Conservation (phyloP, 2,329 filamentous ascomycete species). For the Arthrobotrys entomopaga region DNA sequence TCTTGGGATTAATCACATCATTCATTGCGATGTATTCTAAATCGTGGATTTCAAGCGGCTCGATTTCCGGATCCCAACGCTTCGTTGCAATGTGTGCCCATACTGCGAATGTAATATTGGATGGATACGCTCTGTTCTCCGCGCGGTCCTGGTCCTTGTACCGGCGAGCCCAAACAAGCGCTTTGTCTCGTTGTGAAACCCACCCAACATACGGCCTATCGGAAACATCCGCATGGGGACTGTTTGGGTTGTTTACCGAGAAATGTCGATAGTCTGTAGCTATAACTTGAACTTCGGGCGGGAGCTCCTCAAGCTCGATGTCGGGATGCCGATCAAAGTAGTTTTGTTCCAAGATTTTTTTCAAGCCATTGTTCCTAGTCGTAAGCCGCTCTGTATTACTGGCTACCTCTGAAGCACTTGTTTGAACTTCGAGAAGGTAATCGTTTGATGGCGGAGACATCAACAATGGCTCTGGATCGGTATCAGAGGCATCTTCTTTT, state of each 20-base stretch:
- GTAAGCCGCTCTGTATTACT: slow-evolving; percentile 21
- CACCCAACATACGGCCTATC: slow-evolving; percentile 29
- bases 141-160: slow-evolving; percentile 43
- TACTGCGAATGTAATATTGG: slow-evolving; percentile 29
- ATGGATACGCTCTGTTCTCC: slow-evolving; percentile 28
- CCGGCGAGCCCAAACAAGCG: slow-evolving; percentile 16
- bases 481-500: slow-evolving; percentile 4
- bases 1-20: slow-evolving; percentile 34
- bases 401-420: slow-evolving; percentile 5
- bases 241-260: slow-evolving; percentile 28
- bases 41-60: slow-evolving; percentile 25
- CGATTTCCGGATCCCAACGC: slow-evolving; percentile 12
- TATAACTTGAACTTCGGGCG: slow-evolving; percentile 18
- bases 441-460: slow-evolving; percentile 26
- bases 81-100: slow-evolving; percentile 31
- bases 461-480: slow-evolving; percentile 12
- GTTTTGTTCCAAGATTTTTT: slow-evolving; percentile 29
- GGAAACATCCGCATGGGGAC: slow-evolving; percentile 21
- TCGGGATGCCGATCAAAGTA: slow-evolving; percentile 32
- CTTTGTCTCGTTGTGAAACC: slow-evolving; percentile 26
- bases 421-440: slow-evolving; percentile 27
- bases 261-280: slow-evolving; percentile 33
- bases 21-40: slow-evolving; percentile 40
- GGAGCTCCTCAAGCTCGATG: slow-evolving; percentile 1
- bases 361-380: slow-evolving; percentile 28